Evolutionary conservation across 129 eudicot species (phyloP), one percentile per base, ranked within the genome.

Genomic region (Escallonia herrerae): DNA sequence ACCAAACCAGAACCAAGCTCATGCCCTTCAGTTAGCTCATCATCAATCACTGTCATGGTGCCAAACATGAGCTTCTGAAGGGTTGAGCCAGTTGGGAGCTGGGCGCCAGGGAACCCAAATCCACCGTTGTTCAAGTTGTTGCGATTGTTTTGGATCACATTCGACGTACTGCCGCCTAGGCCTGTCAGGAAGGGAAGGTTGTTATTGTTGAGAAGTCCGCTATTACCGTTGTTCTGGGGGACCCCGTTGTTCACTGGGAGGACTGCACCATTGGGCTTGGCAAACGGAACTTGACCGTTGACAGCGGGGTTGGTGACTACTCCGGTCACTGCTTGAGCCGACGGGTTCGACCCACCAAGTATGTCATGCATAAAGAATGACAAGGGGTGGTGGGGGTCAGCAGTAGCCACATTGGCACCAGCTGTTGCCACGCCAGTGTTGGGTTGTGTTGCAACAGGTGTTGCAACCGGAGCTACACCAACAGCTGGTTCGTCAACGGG

Each of bases 21-120:
- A 43, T 80, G 91, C 14, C 95, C 95, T 60, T 86, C 87, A 6
- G 95, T 90, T 11, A 86, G 62, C 73, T 90, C 91, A 15, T 90
- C 97, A 52, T 86, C 89, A 7, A 90, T 76, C 41, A 76, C 95
- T 0, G 85, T 90, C 83, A 86, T 52, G 5, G 97, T 86, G 40
- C 97, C 97, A 64, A 90, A 90, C 97, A 90, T 90, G 61, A 90
- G 85, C 62, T 75, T 79, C 63, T 86, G 91, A 8, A 90, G 66
- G 2, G 85, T 72, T 3, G 75, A 52, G 7, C 95, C 97, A 3
- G 73, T 48, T 0, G 90, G 81, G 41, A 85, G 74, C 58, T 85
- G 81, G 3, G 79, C 84, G 7, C 83, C 74, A 47, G 82, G 77
- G 41, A 79, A 68, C 15, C 86, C 87, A 15, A 65, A 64, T 8